These are phyloP conservation scores for Neonectria coccinea DNA, from an alignment of 2,329 filamentous ascomycete genomes.

Conservation along the genomic window DNA sequence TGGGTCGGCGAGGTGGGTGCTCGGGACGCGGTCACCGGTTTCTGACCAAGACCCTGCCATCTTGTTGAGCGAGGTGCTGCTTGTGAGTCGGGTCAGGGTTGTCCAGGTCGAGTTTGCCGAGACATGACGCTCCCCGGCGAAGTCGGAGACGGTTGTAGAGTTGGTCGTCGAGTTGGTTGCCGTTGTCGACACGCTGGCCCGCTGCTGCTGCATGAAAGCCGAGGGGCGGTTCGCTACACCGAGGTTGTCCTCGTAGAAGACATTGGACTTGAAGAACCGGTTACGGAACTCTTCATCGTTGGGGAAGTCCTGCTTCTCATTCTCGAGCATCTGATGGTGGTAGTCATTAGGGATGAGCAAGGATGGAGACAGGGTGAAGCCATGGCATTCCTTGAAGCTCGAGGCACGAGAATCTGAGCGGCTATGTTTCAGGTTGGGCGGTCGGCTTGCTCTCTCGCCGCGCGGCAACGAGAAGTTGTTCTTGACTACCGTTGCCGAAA, in stretches of 20 bases:
- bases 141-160: constrained; percentile 59
- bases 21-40: constrained; percentile 47
- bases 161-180: constrained; percentile 62
- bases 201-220: constrained; percentile 52
- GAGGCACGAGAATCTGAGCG: constrained; percentile 61
- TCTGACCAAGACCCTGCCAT: constrained; percentile 49
- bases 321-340: constrained; percentile 63
- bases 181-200: constrained; percentile 68
- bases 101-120: constrained; percentile 67
- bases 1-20: constrained; percentile 41
- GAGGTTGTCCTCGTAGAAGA: constrained; percentile 38
- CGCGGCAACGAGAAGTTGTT: constrained; percentile 67
- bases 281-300: constrained; percentile 50
- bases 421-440: constrained; percentile 48
- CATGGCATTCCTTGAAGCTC: constrained; percentile 69
- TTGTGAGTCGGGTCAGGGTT: constrained; percentile 66
- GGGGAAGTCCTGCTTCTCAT: constrained; percentile 44
- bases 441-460: constrained; percentile 49
- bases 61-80: constrained; percentile 60
- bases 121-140: constrained; percentile 63
- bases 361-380: constrained; percentile 70
- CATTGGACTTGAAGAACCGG: constrained; percentile 33
- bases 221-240: constrained; percentile 34
- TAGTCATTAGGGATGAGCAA: constrained; percentile 72
- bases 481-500: constrained; percentile 50